Evolutionary conservation across 805 yeast genomes (phyloP), one percentile per base, ranked within the genome.

Genomic region (Monosporozyma servazzii): DNA sequence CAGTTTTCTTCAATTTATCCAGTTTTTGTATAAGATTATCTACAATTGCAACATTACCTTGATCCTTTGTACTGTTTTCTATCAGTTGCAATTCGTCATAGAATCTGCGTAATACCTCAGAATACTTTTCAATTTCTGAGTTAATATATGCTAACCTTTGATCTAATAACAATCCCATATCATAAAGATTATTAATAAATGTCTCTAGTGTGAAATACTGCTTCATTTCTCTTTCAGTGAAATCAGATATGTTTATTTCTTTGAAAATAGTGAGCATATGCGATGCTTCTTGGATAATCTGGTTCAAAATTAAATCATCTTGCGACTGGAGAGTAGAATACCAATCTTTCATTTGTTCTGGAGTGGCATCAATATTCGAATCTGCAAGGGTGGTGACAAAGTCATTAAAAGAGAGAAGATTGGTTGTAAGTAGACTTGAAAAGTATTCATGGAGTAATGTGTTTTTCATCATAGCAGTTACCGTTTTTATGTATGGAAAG

Each of bases 271-370:
- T 68, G 20, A 77, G 59, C 61, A 82, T 88, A 1, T 58, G 56
- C 43, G 80, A 79, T 29, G 86, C 57, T 64, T 89, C 96, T 49
- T 84, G 86, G 54, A 87, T 74, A 0, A 83, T 79, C 2, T 79
- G 67, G 5, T 76, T 75, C 17, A 79, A 61, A n/a, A 86, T 80
- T 2, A 63, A 60, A 15, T 68, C 67, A 46, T 85, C 81, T 20
- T 17, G 7, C 11, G 40, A 39, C 25, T 36, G 25, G 2, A 46
- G 29, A n/a, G 11, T 4, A 11, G 48, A 29, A 18, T 48, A 48
- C 46, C 50, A 48, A 25, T 41, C 39, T 20, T 17, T 29, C 37
- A 48, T n/a, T n/a, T 23, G 17, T 13, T 29, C 37, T 27, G 18
- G 13, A 3, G 36, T 18, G 18, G 17, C 20, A 5, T 15, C 23